Conservation (phyloP, 2,329 filamentous ascomycete genomes). For the Penicillium sp. region DNA sequence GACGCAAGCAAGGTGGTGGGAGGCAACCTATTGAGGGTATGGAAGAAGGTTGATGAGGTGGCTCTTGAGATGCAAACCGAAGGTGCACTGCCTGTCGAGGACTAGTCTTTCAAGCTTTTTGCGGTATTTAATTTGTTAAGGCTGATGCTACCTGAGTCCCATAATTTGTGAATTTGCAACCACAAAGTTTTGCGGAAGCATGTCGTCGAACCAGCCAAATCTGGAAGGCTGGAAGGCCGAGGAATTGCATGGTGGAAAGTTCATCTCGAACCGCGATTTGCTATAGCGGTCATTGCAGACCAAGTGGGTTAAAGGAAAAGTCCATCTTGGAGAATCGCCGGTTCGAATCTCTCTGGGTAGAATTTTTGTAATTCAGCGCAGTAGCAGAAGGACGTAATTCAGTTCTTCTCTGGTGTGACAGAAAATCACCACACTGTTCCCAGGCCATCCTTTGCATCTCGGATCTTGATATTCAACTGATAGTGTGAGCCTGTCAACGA, state of each 20-base stretch:
- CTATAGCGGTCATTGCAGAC: neutral
- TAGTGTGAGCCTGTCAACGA: neutral
- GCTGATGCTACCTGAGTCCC: neutral
- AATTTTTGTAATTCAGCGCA: neutral
- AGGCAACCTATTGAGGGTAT: conserved; percentile 78
- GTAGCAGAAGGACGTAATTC: too few species aligned
- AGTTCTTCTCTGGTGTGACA: neutral
- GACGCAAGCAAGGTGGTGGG: conserved; percentile 75
- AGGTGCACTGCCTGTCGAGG: conserved; percentile 48
- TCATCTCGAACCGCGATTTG: too few species aligned
- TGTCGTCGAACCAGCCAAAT: neutral
- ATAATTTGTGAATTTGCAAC: neutral
- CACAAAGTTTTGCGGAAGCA: neutral
- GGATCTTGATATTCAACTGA: neutral
- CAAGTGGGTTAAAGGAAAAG: neutral
- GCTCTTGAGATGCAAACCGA: conserved; percentile 62
- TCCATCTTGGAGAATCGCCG: neutral
- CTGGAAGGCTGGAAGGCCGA: neutral
- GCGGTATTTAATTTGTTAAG: too few species aligned
- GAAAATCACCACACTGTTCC: neutral
- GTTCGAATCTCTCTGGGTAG: neutral
- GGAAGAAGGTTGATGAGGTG: conserved; percentile 73
- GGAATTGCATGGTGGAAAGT: neutral
- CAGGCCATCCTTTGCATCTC: neutral
- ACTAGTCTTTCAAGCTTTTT: conserved; percentile 24